phyloP scores from a whole-genome alignment of 1,139 yeast species.

The Spencermartinsiella ligniputridi region DNA sequence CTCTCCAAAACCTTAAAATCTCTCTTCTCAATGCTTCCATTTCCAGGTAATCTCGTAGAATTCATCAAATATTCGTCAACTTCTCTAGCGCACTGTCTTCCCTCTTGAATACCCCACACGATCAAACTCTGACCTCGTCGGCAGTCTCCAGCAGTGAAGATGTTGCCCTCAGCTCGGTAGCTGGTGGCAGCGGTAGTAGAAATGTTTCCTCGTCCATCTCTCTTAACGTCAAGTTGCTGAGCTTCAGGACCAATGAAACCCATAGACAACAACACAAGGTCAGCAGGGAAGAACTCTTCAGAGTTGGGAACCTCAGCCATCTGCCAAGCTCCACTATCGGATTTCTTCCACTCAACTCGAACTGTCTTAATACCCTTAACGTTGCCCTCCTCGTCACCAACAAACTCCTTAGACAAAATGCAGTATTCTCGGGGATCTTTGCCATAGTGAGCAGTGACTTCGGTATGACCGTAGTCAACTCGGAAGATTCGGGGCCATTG shows the following conservation, averaged over 20 bases:
- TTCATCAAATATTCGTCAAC: constrained; percentile 81
- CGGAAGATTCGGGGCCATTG: constrained; percentile 99
- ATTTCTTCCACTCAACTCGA: constrained; percentile 96
- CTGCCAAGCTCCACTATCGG: constrained; percentile 97
- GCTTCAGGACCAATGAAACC: constrained; percentile 97
- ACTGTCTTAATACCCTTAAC: constrained; percentile 91
- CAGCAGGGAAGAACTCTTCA: constrained; percentile 93
- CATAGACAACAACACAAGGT: constrained; percentile 89
- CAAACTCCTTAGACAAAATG: constrained; percentile 89
- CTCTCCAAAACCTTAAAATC: constrained; percentile 45
- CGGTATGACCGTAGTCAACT: constrained; percentile 96
- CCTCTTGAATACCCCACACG: constrained; percentile 99
- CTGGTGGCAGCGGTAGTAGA: constrained; percentile 48
- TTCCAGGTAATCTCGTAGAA: constrained; percentile 80
- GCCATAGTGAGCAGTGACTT: constrained; percentile 91
- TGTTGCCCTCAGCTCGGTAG: constrained; percentile 64
- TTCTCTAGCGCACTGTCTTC: constrained; percentile 96
- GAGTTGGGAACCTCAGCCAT: constrained; percentile 97
- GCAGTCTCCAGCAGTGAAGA: constrained; percentile 97
- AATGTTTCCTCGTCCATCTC: constrained; percentile 86
- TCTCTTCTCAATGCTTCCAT: constrained; percentile 87
- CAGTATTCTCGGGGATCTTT: constrained; percentile 97
- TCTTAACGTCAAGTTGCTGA: constrained; percentile 64
- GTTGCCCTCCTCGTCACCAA: constrained; percentile 90
- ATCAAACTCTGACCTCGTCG: constrained; percentile 97